phyloP scores from a whole-genome alignment of 306 rosid genomes.

The Lathyrus tuberosus region DNA sequence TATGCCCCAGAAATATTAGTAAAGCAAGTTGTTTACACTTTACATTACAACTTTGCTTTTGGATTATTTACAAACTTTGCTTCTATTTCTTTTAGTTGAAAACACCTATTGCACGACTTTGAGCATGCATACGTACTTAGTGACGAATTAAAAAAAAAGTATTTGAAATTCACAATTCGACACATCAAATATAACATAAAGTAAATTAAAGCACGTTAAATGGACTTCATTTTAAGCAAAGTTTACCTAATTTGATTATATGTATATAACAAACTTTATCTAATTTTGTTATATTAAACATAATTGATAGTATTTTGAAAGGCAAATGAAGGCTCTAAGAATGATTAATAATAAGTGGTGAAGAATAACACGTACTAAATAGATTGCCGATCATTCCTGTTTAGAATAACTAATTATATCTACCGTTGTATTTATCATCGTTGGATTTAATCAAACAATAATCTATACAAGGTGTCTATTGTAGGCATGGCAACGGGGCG shows the following conservation, averaged over 20 bases:
- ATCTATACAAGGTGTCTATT: too few relatives aligned
- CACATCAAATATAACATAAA: neutral
- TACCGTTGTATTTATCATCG: too few relatives aligned
- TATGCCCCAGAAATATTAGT: conserved; percentile 48
- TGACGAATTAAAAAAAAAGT: conserved; percentile 30
- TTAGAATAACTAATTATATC: too few relatives aligned
- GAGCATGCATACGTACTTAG: conserved; percentile 33
- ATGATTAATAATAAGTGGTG: too few relatives aligned
- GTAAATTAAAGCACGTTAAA: neutral
- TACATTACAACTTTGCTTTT: conserved; percentile 9
- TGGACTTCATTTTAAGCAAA: neutral
- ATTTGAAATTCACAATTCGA: conserved; percentile 24
- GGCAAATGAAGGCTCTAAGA: neutral
- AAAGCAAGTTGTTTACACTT: conserved; percentile 23
- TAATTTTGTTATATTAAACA: neutral
- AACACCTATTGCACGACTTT: conserved; percentile 39
- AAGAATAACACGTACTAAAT: too few relatives aligned
- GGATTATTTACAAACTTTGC: conserved; percentile 21
- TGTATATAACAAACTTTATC: neutral
- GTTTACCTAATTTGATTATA: neutral
- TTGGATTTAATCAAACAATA: too few relatives aligned
- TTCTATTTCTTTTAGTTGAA: conserved; percentile 36
- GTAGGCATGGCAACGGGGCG: too few relatives aligned
- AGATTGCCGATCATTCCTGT: too few relatives aligned
- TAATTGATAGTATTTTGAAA: neutral